Base-by-base conservation (phyloP, 2,329 filamentous ascomycete genomes). In the Dactylella cylindrospora region DNA sequence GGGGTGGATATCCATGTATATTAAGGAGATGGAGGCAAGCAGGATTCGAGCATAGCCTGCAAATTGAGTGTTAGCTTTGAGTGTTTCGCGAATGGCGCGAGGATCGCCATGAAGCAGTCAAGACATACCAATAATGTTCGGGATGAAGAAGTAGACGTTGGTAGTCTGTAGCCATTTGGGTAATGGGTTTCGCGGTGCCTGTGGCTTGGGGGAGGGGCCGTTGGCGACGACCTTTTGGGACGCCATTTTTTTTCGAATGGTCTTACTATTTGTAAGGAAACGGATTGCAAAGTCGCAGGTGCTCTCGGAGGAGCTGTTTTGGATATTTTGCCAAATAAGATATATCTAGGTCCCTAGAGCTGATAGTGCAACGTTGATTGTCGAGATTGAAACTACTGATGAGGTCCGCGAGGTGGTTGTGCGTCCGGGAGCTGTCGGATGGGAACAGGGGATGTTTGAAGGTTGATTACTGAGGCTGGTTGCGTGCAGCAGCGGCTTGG, bases 1-100 rank as follows among this genome's bases (percentile, higher is more conserved):
- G n/a, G 91, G 91, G 74, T 98, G 93, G 49, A 97, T 82, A 45
- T 93, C 91, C 93, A 98, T 98, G 78, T 96, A 98, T 78, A 97
- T 95, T 67, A 98, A 84, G 22, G 93, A 96, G 40, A 87, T 88
- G 70, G 96, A 77, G 69, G 90, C 90, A 67, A 91, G 81, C 66
- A 91, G 76, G 70, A 93, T 85, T 70, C 88, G 84, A 55, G 76
- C 79, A 74, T 91, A 91, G 67, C 87, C 87, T 90, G 66, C 4
- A 51, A 20, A 32, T 15, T 5, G 10, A 15, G 20, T 31, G 36
- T 45, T 20, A 61, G 55, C 32, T 12, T 15, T 15, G 7, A 12
- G 20, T 22, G 12, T 10, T 45, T 41, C 29, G 31, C 32, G 15
- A 43, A 15, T 26, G 36, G 47, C 23, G 19, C 17, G 10, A 52